A percentile compares a stretch with the other conserved stretches of the same genome.
Evolutionary conservation across 345 rosid species (phyloP).

Genomic region (Schrenkiella parvula): DNA sequence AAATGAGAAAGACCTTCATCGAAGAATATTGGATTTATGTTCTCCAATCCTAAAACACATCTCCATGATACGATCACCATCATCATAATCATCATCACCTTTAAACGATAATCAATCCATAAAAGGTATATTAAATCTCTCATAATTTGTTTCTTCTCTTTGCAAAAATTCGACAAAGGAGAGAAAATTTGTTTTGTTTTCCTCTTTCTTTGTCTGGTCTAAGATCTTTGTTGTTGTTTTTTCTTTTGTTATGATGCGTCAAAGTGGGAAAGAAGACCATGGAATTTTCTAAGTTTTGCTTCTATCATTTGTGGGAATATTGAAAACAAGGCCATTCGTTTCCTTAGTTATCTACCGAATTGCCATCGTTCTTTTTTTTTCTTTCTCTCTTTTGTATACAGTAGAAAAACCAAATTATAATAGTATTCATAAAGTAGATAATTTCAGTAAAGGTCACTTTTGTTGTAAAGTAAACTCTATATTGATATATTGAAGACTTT

Average conservation of each 20-base stretch:
- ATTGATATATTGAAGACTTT: background rate
- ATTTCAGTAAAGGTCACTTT: background rate
- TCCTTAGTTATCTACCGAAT: background rate
- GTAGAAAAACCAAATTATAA: background rate
- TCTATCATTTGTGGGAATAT: background rate
- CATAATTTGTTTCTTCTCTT: slow-evolving; percentile 1
- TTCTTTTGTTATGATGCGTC: slow-evolving; percentile 20
- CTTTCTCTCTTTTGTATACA: background rate
- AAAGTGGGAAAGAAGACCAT: slow-evolving; percentile 33
- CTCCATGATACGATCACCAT: slow-evolving; percentile 2
- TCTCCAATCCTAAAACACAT: slow-evolving; percentile 26
- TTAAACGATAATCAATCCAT: background rate
- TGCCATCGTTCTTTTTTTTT: background rate
- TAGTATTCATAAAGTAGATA: background rate
- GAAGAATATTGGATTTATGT: slow-evolving; percentile 38
- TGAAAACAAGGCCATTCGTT: background rate
- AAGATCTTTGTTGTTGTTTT: slow-evolving; percentile 9
- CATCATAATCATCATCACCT: background rate
- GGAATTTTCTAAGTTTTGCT: slow-evolving; percentile 21
- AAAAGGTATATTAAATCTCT: background rate
- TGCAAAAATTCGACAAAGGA: background rate
- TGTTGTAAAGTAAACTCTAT: background rate
- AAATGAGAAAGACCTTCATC: slow-evolving; percentile 79
- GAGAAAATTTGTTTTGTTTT: background rate
- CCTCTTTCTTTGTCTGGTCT: slow-evolving; percentile 19